phyloP scores from a whole-genome alignment of 495 filamentous ascomycete genomes.

The Bacidia gigantensis region DNA sequence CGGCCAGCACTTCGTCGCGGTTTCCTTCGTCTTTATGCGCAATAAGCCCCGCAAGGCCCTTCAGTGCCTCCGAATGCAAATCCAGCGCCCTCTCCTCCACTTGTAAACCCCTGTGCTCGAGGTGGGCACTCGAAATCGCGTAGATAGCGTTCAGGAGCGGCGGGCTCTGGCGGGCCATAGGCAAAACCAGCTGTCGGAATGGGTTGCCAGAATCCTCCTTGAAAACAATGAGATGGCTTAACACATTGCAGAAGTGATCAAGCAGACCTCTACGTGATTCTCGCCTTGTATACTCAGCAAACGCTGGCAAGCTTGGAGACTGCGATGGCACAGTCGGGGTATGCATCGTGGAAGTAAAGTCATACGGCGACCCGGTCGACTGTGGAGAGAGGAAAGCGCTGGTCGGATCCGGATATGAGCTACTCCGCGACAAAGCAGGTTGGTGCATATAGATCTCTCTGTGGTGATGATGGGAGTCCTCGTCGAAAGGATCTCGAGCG shows the following conservation, averaged over 20 bases:
- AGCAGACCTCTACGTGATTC: slow-evolving; percentile 41
- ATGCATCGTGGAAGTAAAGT: slow-evolving; percentile 25
- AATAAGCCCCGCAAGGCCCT: slow-evolving; percentile 42
- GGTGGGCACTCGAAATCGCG: slow-evolving; percentile 43
- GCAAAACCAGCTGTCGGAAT: slow-evolving; percentile 46
- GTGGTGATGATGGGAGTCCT: slow-evolving; percentile 15
- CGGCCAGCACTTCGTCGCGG: slow-evolving; percentile 43
- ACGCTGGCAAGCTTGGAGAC: slow-evolving; percentile 28
- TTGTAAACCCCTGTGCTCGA: slow-evolving; percentile 42
- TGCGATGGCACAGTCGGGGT: slow-evolving; percentile 9
- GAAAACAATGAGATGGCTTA: slow-evolving; percentile 49
- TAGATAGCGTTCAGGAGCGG: slow-evolving; percentile 46
- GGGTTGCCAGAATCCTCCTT: slow-evolving; percentile 49
- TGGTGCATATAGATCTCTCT: slow-evolving; percentile 18
- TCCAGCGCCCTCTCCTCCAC: slow-evolving; percentile 42
- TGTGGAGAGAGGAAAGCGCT: slow-evolving; percentile 20
- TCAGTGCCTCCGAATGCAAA: slow-evolving; percentile 45
- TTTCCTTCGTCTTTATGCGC: slow-evolving; percentile 35
- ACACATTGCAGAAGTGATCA: slow-evolving; percentile 49
- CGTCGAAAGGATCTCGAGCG: slow-evolving; percentile 18
- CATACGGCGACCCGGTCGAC: slow-evolving; percentile 22
- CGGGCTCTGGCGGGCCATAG: slow-evolving; percentile 36
- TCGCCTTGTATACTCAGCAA: slow-evolving; percentile 40
- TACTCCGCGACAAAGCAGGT: slow-evolving; percentile 16
- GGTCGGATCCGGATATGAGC: slow-evolving; percentile 20